These are phyloP conservation scores for Paramecium sexaurelia DNA, from an alignment of 73 alveolate species.

Conservation along the genomic window DNA sequence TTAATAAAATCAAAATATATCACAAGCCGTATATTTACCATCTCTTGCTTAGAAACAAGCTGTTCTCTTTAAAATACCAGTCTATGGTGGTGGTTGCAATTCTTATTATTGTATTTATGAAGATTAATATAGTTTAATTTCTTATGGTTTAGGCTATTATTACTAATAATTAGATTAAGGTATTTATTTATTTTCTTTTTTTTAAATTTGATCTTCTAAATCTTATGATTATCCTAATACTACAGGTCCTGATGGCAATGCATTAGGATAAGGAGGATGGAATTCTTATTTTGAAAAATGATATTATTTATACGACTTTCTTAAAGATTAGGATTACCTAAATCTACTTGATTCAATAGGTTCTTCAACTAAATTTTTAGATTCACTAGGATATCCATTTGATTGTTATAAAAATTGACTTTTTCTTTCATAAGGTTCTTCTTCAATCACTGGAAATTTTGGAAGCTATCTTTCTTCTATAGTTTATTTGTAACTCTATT, in stretches of 20 bases:
- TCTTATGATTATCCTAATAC: background rate
- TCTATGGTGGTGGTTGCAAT: background rate
- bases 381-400: background rate
- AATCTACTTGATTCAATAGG: background rate
- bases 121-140: background rate
- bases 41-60: slow-evolving; percentile 46
- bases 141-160: background rate
- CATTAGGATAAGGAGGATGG: slow-evolving; percentile 16
- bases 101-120: background rate
- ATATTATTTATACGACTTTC: slow-evolving; percentile 20
- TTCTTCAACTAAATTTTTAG: slow-evolving; percentile 15
- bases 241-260: slow-evolving; percentile 6
- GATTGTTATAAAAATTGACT: background rate
- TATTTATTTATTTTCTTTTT: background rate
- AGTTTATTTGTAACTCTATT: background rate
- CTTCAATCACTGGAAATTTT: slow-evolving; percentile 23
- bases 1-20: slow-evolving; percentile 24
- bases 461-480: background rate
- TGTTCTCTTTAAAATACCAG: background rate
- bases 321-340: background rate
- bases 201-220: background rate
- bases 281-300: background rate
- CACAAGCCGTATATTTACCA: slow-evolving; percentile 42
- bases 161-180: background rate
- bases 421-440: slow-evolving; percentile 29